Evolutionary conservation across 129 eudicot species (phyloP), one percentile per base, ranked within the genome.

Genomic region (Chrysanthemum lavandulifolium): DNA sequence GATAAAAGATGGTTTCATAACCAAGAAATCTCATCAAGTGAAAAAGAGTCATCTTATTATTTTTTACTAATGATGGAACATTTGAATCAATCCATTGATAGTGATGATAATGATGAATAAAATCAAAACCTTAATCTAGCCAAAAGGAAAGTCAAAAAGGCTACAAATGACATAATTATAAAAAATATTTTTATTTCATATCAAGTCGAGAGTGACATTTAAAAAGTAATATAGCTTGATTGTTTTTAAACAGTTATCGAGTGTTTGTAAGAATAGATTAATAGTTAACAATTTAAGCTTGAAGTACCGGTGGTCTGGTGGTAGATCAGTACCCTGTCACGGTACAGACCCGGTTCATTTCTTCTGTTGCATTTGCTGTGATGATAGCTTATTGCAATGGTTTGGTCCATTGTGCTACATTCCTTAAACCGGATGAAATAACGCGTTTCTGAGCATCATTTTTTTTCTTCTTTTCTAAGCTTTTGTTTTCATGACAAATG

Each of bases 241-340:
- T 31, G 33, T 3, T 31, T 31, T 31, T 31, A 31, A 4, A 31
- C 36, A 31, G 36, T 31, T 31, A 31, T 31, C 6, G 36, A 3
- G 36, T 31, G 36, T 0, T 31, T 31, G 0, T 31, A 3, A 3
- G 0, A 31, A 31, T 29, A 29, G 33, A 29, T 0, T 0, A 31
- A 4, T 4, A 31, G 0, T 31, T 31, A 31, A 4, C 43, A 36
- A 36, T 0, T 9, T 2, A 52, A 61, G 1, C 12, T 25, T 15
- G 3, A 43, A 81, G 92, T 89, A 89, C 96, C 95, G 89, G 96
- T 93, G 98, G 98, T 87, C 96, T 89, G 85, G 95, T 93, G 98
- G 98, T 89, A 93, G 95, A 89, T 87, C 85, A 93, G 98, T 89
- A 89, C 92, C 96, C 96, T 93, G 95, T 92, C 96, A 89, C 92